These are phyloP conservation scores for Miscanthus lutarioriparius DNA, from an alignment of 176 grass and related monocot genomes.

Conservation along the genomic window DNA sequence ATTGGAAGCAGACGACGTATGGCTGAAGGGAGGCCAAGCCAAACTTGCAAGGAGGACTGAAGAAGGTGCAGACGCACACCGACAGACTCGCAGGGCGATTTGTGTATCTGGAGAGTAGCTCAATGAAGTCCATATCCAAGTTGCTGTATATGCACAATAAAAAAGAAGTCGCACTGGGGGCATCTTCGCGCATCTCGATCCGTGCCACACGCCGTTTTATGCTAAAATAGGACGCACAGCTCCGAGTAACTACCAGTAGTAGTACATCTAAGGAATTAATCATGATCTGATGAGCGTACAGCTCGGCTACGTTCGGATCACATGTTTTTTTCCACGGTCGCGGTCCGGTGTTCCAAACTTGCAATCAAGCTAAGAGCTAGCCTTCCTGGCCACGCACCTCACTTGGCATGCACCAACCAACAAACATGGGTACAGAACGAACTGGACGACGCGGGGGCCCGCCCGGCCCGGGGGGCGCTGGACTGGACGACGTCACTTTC, in stretches of 20 bases:
- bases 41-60: not conserved
- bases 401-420: not conserved
- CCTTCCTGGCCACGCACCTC: not conserved
- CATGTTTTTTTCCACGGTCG: not conserved
- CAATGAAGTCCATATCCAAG: not conserved
- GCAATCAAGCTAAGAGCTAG: not conserved
- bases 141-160: not conserved
- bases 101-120: not conserved
- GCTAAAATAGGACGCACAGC: not conserved
- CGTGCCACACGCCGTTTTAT: not conserved
- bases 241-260: not conserved
- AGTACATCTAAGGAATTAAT: too few relatives aligned
- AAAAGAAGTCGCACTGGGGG: not conserved
- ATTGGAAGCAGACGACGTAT: not conserved
- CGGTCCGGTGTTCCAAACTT: not conserved
- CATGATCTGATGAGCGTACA: not conserved
- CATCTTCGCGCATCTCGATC: conserved; percentile 13
- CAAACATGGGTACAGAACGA: not conserved
- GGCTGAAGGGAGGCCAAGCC: too few relatives aligned
- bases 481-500: not conserved
- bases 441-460: not conserved
- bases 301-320: not conserved
- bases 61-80: not conserved
- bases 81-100: not conserved
- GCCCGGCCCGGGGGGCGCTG: not conserved